Evolutionary conservation across 176 grass and related monocot species (phyloP).

Genomic region (Avena atlantica): DNA sequence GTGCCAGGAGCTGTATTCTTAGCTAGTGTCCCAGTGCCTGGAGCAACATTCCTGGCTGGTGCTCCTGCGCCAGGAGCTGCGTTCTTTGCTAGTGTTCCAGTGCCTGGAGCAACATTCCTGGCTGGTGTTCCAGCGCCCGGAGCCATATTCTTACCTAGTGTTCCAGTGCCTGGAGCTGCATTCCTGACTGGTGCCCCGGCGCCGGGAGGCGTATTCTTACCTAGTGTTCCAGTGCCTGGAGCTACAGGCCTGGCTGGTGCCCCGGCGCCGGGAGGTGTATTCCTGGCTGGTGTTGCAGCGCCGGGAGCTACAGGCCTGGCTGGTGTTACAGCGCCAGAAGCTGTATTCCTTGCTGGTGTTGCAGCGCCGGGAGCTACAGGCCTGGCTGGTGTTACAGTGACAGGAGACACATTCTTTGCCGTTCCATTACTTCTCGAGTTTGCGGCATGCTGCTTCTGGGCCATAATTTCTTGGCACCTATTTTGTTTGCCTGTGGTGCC

Average conservation of each 20-base stretch:
- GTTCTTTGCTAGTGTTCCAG: background rate
- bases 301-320: background rate
- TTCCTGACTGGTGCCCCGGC: background rate
- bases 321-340: background rate
- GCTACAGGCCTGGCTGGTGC: background rate
- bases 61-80: background rate
- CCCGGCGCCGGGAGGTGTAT: background rate
- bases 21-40: background rate
- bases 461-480: constrained; percentile 34
- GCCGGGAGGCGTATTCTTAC: background rate
- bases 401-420: background rate
- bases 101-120: background rate
- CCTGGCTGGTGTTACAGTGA: constrained; percentile 13
- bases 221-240: background rate
- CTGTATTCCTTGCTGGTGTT: constrained; percentile 10
- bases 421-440: constrained; percentile 27
- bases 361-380: background rate
- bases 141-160: background rate
- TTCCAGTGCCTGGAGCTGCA: background rate
- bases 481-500: constrained; percentile 28
- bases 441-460: constrained; percentile 13
- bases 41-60: background rate
- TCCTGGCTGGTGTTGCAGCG: background rate
- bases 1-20: background rate
- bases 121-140: background rate